Percentiles rank a stretch among this genome's conserved stretches.
Evolutionary conservation across 164 flowering plant species (phyloP).

Genomic region (Houttuynia cordata): DNA sequence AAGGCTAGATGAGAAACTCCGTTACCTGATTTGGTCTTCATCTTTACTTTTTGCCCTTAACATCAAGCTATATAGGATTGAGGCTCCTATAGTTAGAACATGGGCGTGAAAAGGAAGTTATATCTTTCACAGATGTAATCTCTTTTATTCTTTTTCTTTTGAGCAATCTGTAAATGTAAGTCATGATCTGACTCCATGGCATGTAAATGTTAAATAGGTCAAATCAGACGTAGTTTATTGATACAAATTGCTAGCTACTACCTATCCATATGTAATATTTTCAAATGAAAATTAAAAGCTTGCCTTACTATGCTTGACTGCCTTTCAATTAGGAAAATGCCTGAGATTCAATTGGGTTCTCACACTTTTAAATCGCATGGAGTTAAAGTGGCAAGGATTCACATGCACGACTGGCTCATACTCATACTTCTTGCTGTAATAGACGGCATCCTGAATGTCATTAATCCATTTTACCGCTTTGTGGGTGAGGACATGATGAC

Average conservation of each 20-base stretch:
- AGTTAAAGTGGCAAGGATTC: conserved; percentile 16
- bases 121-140: neutral
- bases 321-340: conserved; percentile 7
- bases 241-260: too few relatives aligned
- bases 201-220: neutral
- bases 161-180: neutral
- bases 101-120: too few relatives aligned
- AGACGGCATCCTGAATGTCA: conserved; percentile 29
- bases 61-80: too few relatives aligned
- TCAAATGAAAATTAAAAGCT: neutral
- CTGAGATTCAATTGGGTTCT: conserved; percentile 15
- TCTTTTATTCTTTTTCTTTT: neutral
- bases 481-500: conserved; percentile 77
- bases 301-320: neutral
- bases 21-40: too few relatives aligned
- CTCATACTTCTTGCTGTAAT: conserved; percentile 48
- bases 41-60: too few relatives aligned
- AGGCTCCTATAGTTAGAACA: too few relatives aligned
- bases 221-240: too few relatives aligned
- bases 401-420: conserved; percentile 72
- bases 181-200: neutral
- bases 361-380: conserved; percentile 48
- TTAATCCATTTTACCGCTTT: conserved; percentile 72
- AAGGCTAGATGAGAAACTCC: too few relatives aligned
- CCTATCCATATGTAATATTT: neutral